Percentiles rank a stretch among this genome's conserved stretches.
Conservation (phyloP, 345 rosid genomes). For the Eucalyptus viminalis region DNA sequence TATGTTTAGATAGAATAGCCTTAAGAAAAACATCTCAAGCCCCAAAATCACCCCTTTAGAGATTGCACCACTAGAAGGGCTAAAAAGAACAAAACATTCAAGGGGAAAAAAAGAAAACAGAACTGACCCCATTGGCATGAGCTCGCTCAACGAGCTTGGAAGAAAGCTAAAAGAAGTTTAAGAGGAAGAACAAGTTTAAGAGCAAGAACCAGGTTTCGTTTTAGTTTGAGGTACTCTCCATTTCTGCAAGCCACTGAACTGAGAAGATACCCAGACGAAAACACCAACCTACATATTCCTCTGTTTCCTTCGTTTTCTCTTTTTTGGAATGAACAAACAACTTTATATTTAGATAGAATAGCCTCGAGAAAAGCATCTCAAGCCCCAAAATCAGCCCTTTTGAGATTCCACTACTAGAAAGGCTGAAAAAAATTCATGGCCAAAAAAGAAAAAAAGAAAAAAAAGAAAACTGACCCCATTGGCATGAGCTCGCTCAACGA, state of each 20-base stretch:
- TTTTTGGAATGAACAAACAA: background rate
- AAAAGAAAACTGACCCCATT: conserved; percentile 51
- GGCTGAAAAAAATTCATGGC: background rate
- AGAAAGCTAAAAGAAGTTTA: background rate
- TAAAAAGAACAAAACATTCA: background rate
- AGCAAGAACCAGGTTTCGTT: background rate
- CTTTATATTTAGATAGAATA: background rate
- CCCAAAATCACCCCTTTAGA: background rate
- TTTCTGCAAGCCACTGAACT: background rate
- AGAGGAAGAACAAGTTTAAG: background rate
- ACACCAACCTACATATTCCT: background rate
- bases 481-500: conserved; percentile 78
- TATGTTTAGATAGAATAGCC: background rate
- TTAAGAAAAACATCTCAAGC: background rate
- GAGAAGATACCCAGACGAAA: background rate
- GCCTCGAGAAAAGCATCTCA: background rate
- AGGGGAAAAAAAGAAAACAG: background rate
- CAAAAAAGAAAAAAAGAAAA: background rate
- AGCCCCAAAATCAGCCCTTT: background rate
- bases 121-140: no score
- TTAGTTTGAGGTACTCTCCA: background rate
- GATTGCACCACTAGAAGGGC: background rate
- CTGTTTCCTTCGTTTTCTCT: background rate
- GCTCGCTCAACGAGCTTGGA: background rate
- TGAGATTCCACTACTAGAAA: background rate